Base-by-base conservation (phyloP, 345 rosid species). In the Barbarea vulgaris region DNA sequence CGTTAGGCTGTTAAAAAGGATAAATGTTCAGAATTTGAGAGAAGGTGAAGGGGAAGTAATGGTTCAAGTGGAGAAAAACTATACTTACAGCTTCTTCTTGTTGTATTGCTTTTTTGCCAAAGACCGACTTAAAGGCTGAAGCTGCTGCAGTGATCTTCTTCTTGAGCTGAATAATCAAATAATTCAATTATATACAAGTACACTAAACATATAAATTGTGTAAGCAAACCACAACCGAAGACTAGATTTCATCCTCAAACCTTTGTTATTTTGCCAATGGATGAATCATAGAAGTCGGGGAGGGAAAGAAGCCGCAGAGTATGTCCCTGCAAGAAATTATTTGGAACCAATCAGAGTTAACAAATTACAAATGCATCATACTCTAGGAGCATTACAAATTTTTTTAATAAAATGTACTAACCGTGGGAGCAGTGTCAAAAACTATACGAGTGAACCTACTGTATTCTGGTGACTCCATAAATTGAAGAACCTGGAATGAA, bases 351-450 rank as follows among this genome's bases (percentile, higher is more conserved):
- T 58, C n/a, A 58, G 59, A 42, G 28, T 24, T n/a, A 24, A 31
- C 10, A 64, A 72, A 42, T n/a, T 17, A 31, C 10, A 64, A 72
- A 42, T 33, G 44, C 28, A 24, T 19, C 21, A 44, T 55, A 70
- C 42, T 50, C 12, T 21, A 47, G 24, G 21, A 58, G 14, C 17
- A 34, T 33, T 44, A 34, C 19, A 65, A 69, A 21, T 13, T n/a
- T n/a, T n/a, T n/a, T n/a, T 73, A 74, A 47, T 21, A 41, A 58
- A 21, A 33, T 28, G 21, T 36, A 79, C 97, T 80, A 46, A 91
- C 97, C 83, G 89, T 87, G 33, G 97, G 93, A 48, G 96, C 96
- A 41, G 96, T 89, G 77, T 88, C 96, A 64, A 89, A 87, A 39
- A 89, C 87, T 59, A 87, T 83, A 67, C 91, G 83, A 24, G 91